Base-by-base conservation (phyloP, 2,329 filamentous ascomycete genomes). In the Sphaceloma murrayae region DNA sequence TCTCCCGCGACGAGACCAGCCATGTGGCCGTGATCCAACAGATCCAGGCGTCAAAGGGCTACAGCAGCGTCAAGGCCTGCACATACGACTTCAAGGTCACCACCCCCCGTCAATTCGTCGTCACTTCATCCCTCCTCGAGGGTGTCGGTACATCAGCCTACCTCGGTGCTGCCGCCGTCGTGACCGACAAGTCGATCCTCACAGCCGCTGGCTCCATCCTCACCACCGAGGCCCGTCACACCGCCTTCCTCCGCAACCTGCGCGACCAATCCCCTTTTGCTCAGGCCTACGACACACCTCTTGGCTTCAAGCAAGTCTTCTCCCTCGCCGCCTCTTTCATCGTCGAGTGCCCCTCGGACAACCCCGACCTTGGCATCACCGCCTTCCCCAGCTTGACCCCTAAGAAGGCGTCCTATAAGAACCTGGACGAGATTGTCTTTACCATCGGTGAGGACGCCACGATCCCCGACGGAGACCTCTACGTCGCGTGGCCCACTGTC, bases 301-400 rank as follows among this genome's bases (percentile, higher is more conserved):
- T 82, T 27, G 60, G 62, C 51, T 67, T 73, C 55, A 70, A 78
- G 58, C 62, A 72, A 53, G 76, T 82, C 36, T 80, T 70, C 66
- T 77, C 77, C 2, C 69, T 83, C n/a, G 78, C 78, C 0, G 68
- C 75, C 0, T 64, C 67, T 45, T 82, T 82, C 62, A 78, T 82
- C 58, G 66, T 59, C 3, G 59, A 62, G 2, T 82, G 77, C 59
- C 75, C 78, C 1, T 50, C 62, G 5, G 64, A 60, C 52, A 79
- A 79, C 56, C 61, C 68, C 0, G 51, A 62, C 1, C 65, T 82
- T 1, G 75, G 77, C 2, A 70, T 83, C 56, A 76, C 70, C 61
- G 71, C 54, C 5, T 58, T 54, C 51, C 54, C 56, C 3, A 30
- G 27, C 6, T 42, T 56, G 8, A 49, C 46, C 22, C n/a, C n/a